Evolutionary conservation across 345 rosid species (phyloP).

Genomic region (Psidium guajava): DNA sequence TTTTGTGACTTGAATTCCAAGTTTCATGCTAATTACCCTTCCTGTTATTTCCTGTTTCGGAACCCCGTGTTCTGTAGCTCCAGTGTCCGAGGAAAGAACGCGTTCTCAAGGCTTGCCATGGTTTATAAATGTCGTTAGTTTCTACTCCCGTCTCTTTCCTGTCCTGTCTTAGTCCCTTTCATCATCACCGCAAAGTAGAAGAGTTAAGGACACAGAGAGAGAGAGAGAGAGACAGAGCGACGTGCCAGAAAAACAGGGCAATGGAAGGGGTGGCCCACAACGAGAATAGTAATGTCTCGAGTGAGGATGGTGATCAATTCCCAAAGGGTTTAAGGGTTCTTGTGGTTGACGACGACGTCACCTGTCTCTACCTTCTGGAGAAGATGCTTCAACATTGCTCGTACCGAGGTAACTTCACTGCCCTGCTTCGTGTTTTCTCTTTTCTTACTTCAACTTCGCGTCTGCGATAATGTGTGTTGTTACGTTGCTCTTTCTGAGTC

Average conservation of each 20-base stretch:
- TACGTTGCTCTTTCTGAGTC: background rate
- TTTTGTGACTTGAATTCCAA: no score
- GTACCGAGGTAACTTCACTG: background rate
- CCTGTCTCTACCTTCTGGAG: background rate
- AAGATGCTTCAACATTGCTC: background rate
- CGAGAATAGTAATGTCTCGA: background rate
- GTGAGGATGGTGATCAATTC: background rate
- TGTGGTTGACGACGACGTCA: background rate
- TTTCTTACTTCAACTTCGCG: no score
- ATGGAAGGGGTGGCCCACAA: background rate
- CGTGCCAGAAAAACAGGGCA: background rate
- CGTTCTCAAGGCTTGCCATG: no score
- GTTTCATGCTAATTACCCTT: no score
- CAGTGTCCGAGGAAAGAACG: no score
- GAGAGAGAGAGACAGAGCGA: background rate
- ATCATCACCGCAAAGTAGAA: background rate
- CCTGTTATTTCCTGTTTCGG: no score
- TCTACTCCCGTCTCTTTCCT: no score
- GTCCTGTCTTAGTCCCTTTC: background rate
- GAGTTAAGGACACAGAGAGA: background rate
- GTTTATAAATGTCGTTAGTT: no score
- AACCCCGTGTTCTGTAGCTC: no score
- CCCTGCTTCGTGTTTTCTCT: background rate
- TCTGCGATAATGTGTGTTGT: no score
- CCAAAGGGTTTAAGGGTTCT: background rate